Conservation (phyloP, 495 filamentous ascomycete genomes). For the Pseudoneurospora amorphoporcata region DNA sequence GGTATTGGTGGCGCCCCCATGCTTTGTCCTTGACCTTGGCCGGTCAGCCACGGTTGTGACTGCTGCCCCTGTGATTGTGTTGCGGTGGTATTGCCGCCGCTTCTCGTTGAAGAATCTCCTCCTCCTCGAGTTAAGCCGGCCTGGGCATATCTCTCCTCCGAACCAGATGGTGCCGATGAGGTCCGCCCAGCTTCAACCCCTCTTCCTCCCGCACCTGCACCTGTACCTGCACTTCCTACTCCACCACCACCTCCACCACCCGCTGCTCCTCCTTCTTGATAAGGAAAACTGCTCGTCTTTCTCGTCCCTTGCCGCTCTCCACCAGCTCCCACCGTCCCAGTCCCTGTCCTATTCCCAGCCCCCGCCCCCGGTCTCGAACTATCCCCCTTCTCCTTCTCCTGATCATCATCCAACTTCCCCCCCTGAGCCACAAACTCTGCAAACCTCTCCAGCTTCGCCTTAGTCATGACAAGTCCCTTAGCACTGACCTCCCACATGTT, state of each 20-base stretch:
- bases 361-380: background rate
- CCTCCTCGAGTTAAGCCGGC: background rate
- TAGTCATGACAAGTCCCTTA: slow-evolving; percentile 18
- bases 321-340: background rate
- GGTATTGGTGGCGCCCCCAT: background rate
- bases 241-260: background rate
- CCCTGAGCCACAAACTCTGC: slow-evolving; percentile 19
- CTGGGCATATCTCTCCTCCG: background rate
- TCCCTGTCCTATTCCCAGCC: background rate
- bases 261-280: background rate
- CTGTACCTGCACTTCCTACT: background rate
- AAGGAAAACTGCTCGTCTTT: background rate
- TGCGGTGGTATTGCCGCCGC: background rate
- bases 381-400: background rate
- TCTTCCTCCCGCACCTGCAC: background rate
- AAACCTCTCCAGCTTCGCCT: slow-evolving; percentile 20
- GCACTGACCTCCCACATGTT: slow-evolving; percentile 23
- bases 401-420: background rate
- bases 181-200: background rate
- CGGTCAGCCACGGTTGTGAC: background rate
- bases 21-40: background rate
- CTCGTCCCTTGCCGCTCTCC: background rate
- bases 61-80: background rate
- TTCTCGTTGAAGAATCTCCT: background rate
- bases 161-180: background rate